Evolutionary conservation across 441 rosid genomes (phyloP), one percentile per base, ranked within the genome.

Genomic region (Omphalea diandra): DNA sequence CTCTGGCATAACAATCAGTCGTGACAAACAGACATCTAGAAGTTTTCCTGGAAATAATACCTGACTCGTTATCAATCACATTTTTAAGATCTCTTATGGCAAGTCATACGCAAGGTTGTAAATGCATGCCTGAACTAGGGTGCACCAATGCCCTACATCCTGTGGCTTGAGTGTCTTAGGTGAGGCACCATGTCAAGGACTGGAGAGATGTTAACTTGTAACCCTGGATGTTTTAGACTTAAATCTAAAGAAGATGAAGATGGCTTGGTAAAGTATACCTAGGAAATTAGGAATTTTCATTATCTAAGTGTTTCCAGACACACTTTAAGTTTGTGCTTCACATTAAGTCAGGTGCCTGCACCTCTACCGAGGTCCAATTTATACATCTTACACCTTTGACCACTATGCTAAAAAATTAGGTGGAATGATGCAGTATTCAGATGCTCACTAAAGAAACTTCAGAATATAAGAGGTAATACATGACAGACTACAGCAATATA

Each of bases 401-500:
- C 32, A 32, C 7, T 49, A n/a, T 47, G 57, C 58, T 11, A 3
- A 50, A 26, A 55, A 26, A 38, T 18, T 26, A 22, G 22, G 8
- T 33, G 12, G 5, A 0, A 5, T 56, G 55, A 24, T 20, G 53
- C 43, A 54, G 35, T 56, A 7, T 7, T 44, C 54, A 38, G 8
- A 66, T 22, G 14, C 31, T 49, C 12, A 50, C 31, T 0, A 17
- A 24, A 62, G 17, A 29, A 3, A 46, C 1, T 33, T n/a, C n/a
- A 49, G 3, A 33, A 33, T 32, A 41, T 38, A n/a, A n/a, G n/a
- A n/a, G n/a, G 24, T 20, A 57, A 58, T 46, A 31, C n/a, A 2
- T 4, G 33, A 73, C n/a, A 17, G 26, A 18, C 41, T 46, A 63
- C 18, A 53, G 38, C 80, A 76, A 71, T 22, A 72, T 54, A 70